These are phyloP conservation scores for Xylariaceae sp. DNA, from an alignment of 2,329 filamentous ascomycete genomes.

Conservation along the genomic window DNA sequence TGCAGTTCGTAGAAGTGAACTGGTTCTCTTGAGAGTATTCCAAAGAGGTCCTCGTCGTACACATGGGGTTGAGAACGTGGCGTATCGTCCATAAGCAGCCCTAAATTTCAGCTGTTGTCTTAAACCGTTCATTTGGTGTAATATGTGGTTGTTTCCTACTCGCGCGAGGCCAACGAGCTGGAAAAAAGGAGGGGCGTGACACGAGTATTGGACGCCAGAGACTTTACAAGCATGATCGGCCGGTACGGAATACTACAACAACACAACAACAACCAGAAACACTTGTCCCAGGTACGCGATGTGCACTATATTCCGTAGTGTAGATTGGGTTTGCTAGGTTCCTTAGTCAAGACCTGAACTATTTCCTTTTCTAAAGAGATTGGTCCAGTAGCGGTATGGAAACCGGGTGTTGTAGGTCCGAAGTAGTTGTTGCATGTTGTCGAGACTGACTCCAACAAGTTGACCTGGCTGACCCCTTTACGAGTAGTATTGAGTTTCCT, in stretches of 20 bases:
- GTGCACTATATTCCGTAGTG: neutral
- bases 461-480: too few species aligned
- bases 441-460: too few species aligned
- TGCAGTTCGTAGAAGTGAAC: too few species aligned
- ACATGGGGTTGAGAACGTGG: neutral
- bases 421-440: neutral
- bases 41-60: too few species aligned
- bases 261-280: too few species aligned
- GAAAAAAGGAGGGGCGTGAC: neutral
- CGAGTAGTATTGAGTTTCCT: too few species aligned
- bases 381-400: neutral
- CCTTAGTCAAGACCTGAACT: neutral
- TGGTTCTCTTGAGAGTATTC: too few species aligned
- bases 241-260: too few species aligned
- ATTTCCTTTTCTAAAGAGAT: neutral
- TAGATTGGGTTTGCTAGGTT: neutral
- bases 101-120: neutral
- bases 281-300: neutral
- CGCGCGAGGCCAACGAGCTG: neutral
- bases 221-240: neutral
- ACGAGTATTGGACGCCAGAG: neutral
- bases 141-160: neutral
- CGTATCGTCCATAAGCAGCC: neutral
- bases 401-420: neutral
- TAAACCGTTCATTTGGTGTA: neutral